phyloP scores from a whole-genome alignment of 1,284 basidiomycete species.

The Cutaneotrichosporon cutaneum region DNA sequence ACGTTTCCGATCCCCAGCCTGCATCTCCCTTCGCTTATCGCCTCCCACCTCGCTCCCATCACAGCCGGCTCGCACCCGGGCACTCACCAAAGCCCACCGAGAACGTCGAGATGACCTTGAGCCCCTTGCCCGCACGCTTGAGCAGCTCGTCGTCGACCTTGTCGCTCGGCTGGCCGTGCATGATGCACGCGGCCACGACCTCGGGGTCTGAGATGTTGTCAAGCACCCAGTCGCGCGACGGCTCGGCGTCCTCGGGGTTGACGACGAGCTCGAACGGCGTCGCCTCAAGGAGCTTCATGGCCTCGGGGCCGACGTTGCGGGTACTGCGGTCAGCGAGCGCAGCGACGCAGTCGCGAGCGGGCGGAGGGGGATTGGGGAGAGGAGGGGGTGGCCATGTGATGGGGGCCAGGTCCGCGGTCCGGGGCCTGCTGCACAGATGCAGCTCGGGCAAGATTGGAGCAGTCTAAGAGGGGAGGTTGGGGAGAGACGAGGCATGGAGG shows the following conservation, averaged over 20 bases:
- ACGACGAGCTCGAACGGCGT: conserved; percentile 55
- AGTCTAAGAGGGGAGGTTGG: no score
- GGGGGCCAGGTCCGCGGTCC: no score
- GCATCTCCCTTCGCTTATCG: not conserved
- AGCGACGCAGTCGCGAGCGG: no score
- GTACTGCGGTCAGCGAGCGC: conserved; percentile 33
- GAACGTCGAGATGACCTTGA: conserved; percentile 84
- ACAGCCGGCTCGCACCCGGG: no score
- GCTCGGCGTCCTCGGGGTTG: conserved; percentile 68
- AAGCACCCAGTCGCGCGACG: conserved; percentile 73
- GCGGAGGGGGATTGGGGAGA: no score
- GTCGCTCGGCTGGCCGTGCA: conserved; percentile 43
- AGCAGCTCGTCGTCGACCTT: conserved; percentile 70
- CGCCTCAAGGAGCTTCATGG: conserved; percentile 63
- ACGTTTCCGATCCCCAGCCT: not conserved
- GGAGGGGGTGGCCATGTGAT: no score
- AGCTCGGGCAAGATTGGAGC: no score
- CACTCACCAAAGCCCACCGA: conserved; percentile 73
- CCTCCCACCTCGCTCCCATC: not conserved
- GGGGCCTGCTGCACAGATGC: no score
- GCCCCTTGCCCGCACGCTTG: conserved; percentile 59
- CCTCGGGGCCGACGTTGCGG: conserved; percentile 64
- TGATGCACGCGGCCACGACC: conserved; percentile 42
- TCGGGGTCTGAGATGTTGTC: conserved; percentile 71
- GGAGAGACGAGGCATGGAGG: no score